Percentiles rank a stretch among this genome's conserved stretches.
Conservation (phyloP, 73 alveolate species). For the Blepharisma stoltei region DNA sequence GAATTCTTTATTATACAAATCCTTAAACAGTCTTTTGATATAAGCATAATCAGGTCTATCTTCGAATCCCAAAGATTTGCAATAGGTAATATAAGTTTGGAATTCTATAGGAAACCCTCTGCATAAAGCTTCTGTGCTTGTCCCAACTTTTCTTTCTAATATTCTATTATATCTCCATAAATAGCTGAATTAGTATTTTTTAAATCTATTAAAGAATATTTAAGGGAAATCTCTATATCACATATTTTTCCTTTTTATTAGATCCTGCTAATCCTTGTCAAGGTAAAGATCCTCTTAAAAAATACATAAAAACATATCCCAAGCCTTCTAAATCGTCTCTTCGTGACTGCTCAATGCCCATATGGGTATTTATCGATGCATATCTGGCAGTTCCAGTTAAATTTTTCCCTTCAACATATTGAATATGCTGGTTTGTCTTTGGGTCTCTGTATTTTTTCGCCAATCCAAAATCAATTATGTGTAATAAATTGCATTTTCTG, state of each 20-base stretch:
- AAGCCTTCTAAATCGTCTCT: slow-evolving; percentile 88
- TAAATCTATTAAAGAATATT: too few species aligned
- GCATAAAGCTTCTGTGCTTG: slow-evolving; percentile 75
- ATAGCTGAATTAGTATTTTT: too few species aligned
- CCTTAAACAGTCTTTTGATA: slow-evolving; percentile 31
- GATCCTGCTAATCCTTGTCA: slow-evolving; percentile 86
- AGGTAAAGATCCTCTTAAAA: slow-evolving; percentile 84
- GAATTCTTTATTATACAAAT: not conserved
- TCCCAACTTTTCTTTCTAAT: slow-evolving; percentile 61
- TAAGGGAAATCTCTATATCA: not conserved
- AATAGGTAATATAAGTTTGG: slow-evolving; percentile 28
- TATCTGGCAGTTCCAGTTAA: slow-evolving; percentile 59
- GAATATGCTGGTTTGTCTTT: slow-evolving; percentile 46
- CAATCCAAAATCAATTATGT: slow-evolving; percentile 68
- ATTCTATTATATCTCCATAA: slow-evolving; percentile 62
- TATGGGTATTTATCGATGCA: slow-evolving; percentile 45
- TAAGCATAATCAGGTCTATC: slow-evolving; percentile 38
- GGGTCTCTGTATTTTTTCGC: slow-evolving; percentile 53
- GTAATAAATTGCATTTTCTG: slow-evolving; percentile 58
- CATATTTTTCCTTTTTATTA: slow-evolving; percentile 60
- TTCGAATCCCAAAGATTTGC: slow-evolving; percentile 38
- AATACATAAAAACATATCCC: slow-evolving; percentile 79
- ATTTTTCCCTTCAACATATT: slow-evolving; percentile 42
- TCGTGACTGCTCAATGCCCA: slow-evolving; percentile 81
- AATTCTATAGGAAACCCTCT: slow-evolving; percentile 75